phyloP scores from a whole-genome alignment of 441 rosid species.

The Euphorbia celastroides region DNA sequence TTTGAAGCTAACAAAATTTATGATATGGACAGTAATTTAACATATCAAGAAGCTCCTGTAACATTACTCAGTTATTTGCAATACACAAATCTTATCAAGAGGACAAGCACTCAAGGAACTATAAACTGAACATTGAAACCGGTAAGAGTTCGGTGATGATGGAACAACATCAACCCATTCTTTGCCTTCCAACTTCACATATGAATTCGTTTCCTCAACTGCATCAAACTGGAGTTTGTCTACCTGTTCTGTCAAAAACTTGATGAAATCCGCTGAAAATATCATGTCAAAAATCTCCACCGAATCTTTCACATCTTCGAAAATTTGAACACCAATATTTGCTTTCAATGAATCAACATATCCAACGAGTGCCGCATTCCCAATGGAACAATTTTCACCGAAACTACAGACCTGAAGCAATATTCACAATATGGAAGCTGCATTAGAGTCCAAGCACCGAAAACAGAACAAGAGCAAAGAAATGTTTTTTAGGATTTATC shows the following conservation, averaged over 20 bases:
- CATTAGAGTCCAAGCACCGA: background rate
- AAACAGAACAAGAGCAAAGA: no score
- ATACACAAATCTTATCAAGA: conserved; percentile 46
- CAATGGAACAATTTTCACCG: conserved; percentile 14
- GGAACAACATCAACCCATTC: conserved; percentile 61
- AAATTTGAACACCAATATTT: conserved; percentile 54
- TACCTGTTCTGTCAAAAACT: conserved; percentile 34
- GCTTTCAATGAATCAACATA: conserved; percentile 35
- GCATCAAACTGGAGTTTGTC: conserved; percentile 44
- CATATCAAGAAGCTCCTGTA: background rate
- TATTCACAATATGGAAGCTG: background rate
- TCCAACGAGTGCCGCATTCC: conserved; percentile 48
- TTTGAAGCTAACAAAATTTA: no score
- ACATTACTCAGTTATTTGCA: conserved; percentile 41
- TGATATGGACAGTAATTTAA: background rate
- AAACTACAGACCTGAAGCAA: conserved; percentile 43
- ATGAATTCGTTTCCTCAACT: conserved; percentile 27
- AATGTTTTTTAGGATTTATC: conserved; percentile 12
- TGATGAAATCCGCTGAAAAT: conserved; percentile 39
- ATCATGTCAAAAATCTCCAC: conserved; percentile 41
- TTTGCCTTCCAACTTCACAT: conserved; percentile 51
- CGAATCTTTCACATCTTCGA: conserved; percentile 14
- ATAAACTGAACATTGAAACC: conserved; percentile 48
- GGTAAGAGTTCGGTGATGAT: conserved; percentile 52
- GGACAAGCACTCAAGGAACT: conserved; percentile 43